Evolutionary conservation across 768 basidiomycete species (phyloP).

Genomic region (Ramaria sp.): DNA sequence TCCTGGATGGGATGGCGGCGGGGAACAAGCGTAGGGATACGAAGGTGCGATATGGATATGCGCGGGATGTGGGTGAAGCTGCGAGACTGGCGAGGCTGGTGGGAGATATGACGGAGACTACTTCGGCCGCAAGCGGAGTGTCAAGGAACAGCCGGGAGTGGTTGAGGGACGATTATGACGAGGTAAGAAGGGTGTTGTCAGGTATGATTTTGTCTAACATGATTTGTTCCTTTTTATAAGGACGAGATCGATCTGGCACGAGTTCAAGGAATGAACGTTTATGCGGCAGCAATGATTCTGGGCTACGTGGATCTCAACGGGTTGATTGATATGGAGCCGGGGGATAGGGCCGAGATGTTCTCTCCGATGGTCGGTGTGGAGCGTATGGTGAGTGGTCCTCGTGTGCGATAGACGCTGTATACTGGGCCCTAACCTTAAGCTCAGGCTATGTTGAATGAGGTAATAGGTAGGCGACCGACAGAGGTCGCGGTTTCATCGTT

Average conservation of each 20-base stretch:
- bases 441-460: constrained; percentile 3
- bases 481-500: background rate
- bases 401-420: background rate
- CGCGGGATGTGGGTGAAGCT: constrained; percentile 45
- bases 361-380: constrained; percentile 36
- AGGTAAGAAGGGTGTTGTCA: constrained; percentile 29
- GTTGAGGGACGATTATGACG: constrained; percentile 44
- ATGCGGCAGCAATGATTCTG: constrained; percentile 56
- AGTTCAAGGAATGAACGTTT: constrained; percentile 55
- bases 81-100: constrained; percentile 43
- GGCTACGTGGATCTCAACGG: constrained; percentile 35
- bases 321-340: constrained; percentile 40
- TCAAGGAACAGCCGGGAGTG: constrained; percentile 55
- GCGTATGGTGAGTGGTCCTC: constrained; percentile 35
- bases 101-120: constrained; percentile 36
- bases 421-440: background rate
- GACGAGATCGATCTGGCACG: constrained; percentile 48
- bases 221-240: constrained; percentile 23
- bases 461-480: background rate
- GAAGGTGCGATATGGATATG: constrained; percentile 47
- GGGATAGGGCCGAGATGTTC: constrained; percentile 36
- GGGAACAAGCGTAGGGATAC: constrained; percentile 37
- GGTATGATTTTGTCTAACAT: background rate
- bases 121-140: constrained; percentile 27
- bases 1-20: constrained; percentile 17